phyloP scores from a whole-genome alignment of 1,139 yeast genomes.

The Candida neerlandica region DNA sequence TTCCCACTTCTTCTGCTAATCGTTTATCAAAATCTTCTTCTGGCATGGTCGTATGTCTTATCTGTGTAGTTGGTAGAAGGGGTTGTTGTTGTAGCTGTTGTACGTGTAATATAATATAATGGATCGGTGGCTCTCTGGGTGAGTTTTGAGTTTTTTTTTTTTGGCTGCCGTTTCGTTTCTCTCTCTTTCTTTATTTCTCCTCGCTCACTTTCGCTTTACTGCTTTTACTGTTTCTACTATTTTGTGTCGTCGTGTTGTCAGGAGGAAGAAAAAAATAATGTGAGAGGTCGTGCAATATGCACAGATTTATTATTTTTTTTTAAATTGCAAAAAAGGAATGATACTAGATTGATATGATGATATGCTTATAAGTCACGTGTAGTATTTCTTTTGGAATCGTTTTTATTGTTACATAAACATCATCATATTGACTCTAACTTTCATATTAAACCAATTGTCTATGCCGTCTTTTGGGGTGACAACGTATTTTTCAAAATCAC shows the following conservation, averaged over 20 bases:
- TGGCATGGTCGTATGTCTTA: not conserved
- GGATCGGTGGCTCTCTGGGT: not conserved
- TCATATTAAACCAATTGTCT: constrained; percentile 44
- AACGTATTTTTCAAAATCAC: constrained; percentile 19
- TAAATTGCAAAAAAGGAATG: not conserved
- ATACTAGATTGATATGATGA: not conserved
- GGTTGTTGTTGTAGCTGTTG: not conserved
- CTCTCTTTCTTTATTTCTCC: too few relatives aligned
- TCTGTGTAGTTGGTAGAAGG: not conserved
- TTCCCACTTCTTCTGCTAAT: constrained; percentile 56
- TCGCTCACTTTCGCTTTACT: too few relatives aligned
- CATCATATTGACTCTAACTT: constrained; percentile 17
- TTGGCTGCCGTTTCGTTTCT: not conserved
- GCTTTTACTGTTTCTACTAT: too few relatives aligned
- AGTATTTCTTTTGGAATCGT: not conserved
- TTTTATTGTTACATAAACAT: not conserved
- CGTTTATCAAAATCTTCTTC: constrained; percentile 30
- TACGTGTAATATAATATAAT: too few relatives aligned
- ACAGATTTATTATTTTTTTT: not conserved
- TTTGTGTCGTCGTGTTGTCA: not conserved
- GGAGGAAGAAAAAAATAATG: not conserved
- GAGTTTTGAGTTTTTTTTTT: not conserved
- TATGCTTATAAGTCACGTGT: not conserved
- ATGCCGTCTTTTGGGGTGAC: constrained; percentile 43
- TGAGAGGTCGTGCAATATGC: not conserved